Conservation (phyloP, 169 alveolate species). For the Babesia divergens region DNA sequence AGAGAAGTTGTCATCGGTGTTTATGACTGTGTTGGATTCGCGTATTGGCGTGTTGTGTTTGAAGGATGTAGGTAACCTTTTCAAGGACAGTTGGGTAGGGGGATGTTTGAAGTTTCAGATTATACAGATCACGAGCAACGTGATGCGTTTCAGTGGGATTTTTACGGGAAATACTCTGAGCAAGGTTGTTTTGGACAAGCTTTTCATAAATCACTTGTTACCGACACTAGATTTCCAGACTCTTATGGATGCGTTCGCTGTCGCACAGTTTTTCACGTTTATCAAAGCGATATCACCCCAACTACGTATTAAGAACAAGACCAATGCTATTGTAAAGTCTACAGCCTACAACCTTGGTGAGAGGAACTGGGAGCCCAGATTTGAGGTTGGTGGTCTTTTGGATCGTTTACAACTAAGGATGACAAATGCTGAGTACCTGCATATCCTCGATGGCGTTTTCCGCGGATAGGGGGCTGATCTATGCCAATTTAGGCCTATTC, state of each 20-base stretch:
- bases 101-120: constrained; percentile 16
- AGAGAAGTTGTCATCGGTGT: not conserved
- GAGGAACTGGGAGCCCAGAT: not conserved
- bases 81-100: constrained; percentile 4
- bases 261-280: constrained; percentile 5
- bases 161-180: constrained; percentile 36
- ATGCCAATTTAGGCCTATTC: too few relatives aligned
- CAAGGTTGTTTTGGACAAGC: constrained; percentile 14
- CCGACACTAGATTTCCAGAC: constrained; percentile 30
- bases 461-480: too few relatives aligned
- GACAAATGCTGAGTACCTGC: not conserved
- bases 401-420: not conserved
- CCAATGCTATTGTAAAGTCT: constrained; percentile 16
- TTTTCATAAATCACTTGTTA: constrained; percentile 21
- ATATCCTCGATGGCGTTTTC: not conserved
- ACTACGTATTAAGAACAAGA: constrained; percentile 20
- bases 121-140: constrained; percentile 9
- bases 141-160: constrained; percentile 19
- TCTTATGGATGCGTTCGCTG: constrained; percentile 41
- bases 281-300: not conserved
- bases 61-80: not conserved
- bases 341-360: not conserved
- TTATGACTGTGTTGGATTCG: constrained; percentile 12
- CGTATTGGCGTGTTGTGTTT: constrained; percentile 17
- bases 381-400: not conserved